phyloP scores from a whole-genome alignment of 2,329 filamentous ascomycete species.

The Cylindrodendrum hubeiense region DNA sequence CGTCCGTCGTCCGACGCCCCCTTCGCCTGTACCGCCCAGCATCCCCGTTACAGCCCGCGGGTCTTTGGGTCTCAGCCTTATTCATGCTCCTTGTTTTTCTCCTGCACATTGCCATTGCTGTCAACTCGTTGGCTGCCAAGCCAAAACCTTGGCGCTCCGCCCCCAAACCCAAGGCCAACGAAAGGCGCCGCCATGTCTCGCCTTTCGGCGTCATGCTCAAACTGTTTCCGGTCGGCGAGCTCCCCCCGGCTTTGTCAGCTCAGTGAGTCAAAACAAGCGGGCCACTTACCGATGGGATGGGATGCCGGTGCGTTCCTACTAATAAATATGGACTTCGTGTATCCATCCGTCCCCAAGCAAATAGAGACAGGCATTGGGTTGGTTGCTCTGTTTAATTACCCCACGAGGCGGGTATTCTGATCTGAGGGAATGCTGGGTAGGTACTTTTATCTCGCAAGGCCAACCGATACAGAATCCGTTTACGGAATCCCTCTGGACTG shows the following conservation, averaged over 20 bases:
- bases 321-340: neutral
- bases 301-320: neutral
- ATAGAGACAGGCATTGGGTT: neutral
- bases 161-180: neutral
- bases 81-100: neutral
- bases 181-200: neutral
- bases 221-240: neutral
- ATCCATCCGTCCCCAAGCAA: neutral
- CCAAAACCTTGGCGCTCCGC: conserved; percentile 8
- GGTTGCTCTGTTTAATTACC: neutral
- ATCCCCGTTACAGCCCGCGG: neutral
- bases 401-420: conserved; percentile 3
- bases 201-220: conserved; percentile 2
- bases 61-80: neutral
- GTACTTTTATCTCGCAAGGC: neutral
- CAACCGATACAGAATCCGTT: conserved; percentile 1
- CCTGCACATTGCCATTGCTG: neutral
- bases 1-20: neutral
- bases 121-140: neutral
- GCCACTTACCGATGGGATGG: neutral
- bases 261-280: neutral
- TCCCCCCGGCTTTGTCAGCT: conserved; percentile 3
- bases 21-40: neutral
- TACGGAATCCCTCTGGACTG: neutral
- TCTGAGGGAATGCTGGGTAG: neutral